A percentile compares a stretch with the other conserved stretches of the same genome.
These are phyloP conservation scores for Imleria badia DNA, from an alignment of 768 basidiomycete genomes.

Conservation along the genomic window DNA sequence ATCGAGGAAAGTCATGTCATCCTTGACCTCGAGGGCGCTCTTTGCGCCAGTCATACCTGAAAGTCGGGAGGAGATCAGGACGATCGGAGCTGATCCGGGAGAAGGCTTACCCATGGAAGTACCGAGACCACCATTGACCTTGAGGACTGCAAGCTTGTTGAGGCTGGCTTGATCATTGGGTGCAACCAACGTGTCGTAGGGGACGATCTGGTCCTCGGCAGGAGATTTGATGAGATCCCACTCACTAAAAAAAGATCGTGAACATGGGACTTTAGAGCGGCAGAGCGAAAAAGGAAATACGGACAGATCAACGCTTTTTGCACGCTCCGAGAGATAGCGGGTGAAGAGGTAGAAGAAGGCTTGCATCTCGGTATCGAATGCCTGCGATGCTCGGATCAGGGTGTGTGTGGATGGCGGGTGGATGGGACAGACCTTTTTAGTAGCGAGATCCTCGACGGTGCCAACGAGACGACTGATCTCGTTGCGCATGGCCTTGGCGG, in stretches of 20 bases:
- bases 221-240: conserved; percentile 60
- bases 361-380: conserved; percentile 81
- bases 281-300: conserved; percentile 29
- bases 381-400: conserved; percentile 38
- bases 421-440: conserved; percentile 66
- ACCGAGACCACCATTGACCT: conserved; percentile 76
- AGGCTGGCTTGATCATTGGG: conserved; percentile 50
- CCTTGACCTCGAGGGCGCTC: conserved; percentile 72
- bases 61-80: background rate
- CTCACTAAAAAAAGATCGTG: conserved; percentile 22
- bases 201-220: conserved; percentile 59
- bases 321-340: conserved; percentile 72
- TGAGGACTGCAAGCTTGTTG: conserved; percentile 72
- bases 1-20: conserved; percentile 71
- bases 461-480: conserved; percentile 93
- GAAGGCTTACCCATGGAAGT: conserved; percentile 53
- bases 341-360: conserved; percentile 82
- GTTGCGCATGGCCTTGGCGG: conserved; percentile 96
- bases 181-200: conserved; percentile 51
- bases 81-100: background rate
- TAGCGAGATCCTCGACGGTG: conserved; percentile 74
- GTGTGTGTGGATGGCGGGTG: conserved; percentile 2
- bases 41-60: conserved; percentile 62
- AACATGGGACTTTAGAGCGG: background rate
- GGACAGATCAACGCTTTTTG: conserved; percentile 68